phyloP scores from a whole-genome alignment of 148 eudicot species.

The Mesembryanthemum crystallinum region DNA sequence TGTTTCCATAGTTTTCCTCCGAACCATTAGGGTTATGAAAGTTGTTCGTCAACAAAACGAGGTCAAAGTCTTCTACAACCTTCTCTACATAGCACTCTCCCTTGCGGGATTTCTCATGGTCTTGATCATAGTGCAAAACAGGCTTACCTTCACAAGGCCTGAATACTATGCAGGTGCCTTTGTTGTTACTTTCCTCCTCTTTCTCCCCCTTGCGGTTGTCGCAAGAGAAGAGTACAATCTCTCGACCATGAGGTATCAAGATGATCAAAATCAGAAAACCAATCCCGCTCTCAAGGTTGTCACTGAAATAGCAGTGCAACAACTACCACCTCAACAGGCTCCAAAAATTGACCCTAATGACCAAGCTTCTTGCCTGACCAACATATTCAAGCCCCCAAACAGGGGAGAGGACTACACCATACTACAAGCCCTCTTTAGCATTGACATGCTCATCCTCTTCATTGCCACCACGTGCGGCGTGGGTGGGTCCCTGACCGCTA shows the following conservation, averaged over 20 bases:
- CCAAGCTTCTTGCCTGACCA: background rate
- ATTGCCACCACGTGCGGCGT: background rate
- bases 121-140: background rate
- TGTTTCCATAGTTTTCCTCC: background rate
- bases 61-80: background rate
- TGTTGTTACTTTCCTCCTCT: background rate
- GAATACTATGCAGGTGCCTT: conserved; percentile 1
- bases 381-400: background rate
- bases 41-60: background rate
- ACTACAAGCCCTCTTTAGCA: conserved; percentile 1
- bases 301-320: background rate
- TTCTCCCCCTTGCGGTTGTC: conserved; percentile 1
- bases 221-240: background rate
- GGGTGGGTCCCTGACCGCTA: background rate
- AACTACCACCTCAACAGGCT: background rate
- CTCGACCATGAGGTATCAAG: background rate
- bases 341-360: background rate
- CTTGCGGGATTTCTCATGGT: conserved; percentile 1
- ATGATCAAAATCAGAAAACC: background rate
- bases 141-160: background rate
- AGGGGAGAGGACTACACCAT: conserved; percentile 7
- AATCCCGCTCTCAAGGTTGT: background rate
- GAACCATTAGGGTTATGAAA: background rate
- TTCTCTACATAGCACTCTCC: background rate
- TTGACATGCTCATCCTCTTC: background rate